Evolutionary conservation across 768 basidiomycete species (phyloP), one percentile per base, ranked within the genome.

Genomic region (Phylloporus sp.): DNA sequence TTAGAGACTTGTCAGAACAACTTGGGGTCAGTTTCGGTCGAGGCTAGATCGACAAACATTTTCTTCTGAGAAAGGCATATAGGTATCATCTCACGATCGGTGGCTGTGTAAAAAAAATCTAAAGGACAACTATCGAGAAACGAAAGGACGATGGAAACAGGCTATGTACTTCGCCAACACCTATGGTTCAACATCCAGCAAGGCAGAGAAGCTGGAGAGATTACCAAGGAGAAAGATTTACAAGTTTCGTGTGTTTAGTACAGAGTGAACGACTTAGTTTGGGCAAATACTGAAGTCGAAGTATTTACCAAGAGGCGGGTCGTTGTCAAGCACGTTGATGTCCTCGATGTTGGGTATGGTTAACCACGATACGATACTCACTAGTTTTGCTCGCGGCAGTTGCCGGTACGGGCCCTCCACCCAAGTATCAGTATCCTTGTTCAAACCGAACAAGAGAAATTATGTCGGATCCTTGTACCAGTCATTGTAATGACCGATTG

Each of bases 361-460:
- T 31, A 39, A 21, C 24, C 28, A 22, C 24, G 36, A 43, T 4
- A 36, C 44, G 22, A 44, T 26, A 72, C 84, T 56, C 58, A 85
- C 86, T 93, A 93, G 68, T 89, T 83, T 71, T 90, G 89, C 64
- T 84, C 84, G 36, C 62, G 68, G 66, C 83, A 86, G 70, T 85
- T 86, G 38, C 58, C 27, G 1, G 71, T 67, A 39, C 69, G 42
- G 10, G 70, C 75, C 85, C 23, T 75, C 54, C 0, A 17, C 61
- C 81, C 84, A 46, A 34, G 27, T 20, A 21, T 46, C 33, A 44
- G 34, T 44, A 28, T 41, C 22, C 18, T 27, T 46, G 5, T 15
- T 8, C 36, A 14, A 13, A 21, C 34, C 47, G 38, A 4, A 41
- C 62, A 37, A 27, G 11, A 23, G 32, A 9, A n/a, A 62, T 69